Conservation (phyloP, 2,329 filamentous ascomycete species). For the Scedosporium aurantiacum region DNA sequence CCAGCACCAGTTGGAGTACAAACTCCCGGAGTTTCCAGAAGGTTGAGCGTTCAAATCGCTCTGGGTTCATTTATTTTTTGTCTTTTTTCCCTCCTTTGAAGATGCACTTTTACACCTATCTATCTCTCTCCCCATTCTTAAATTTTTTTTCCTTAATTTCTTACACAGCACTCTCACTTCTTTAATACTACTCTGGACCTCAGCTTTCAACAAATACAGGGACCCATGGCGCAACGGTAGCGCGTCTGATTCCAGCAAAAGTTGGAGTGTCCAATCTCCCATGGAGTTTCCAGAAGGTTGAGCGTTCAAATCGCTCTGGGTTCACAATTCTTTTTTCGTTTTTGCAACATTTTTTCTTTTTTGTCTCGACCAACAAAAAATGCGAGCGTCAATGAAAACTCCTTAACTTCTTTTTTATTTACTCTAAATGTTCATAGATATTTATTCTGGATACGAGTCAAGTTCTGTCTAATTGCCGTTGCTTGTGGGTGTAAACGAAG, state of each 20-base stretch:
- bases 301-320: conserved; percentile 7
- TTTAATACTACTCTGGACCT: background rate
- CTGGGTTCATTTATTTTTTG: conserved; percentile 4
- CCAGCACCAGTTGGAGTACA: background rate
- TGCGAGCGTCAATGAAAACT: too few relatives aligned
- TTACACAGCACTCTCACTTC: background rate
- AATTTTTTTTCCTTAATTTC: background rate
- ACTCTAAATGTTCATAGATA: too few relatives aligned
- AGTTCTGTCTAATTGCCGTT: too few relatives aligned
- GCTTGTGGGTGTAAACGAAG: too few relatives aligned
- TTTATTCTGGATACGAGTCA: too few relatives aligned
- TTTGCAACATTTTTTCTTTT: background rate
- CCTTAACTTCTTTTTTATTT: too few relatives aligned
- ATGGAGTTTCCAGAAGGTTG: conserved; percentile 4
- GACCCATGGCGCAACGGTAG: conserved; percentile 7
- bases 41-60: conserved; percentile 7
- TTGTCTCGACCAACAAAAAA: background rate
- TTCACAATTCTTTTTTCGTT: conserved; percentile 4
- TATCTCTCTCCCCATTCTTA: background rate
- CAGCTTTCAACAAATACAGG: background rate
- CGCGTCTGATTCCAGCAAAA: conserved; percentile 6
- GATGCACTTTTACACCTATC: background rate
- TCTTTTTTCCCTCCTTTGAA: background rate
- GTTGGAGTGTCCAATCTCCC: background rate
- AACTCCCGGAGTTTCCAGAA: conserved; percentile 2